These are phyloP conservation scores for Endocarpon pusillum DNA, from an alignment of 495 filamentous ascomycete genomes.

Conservation along the genomic window DNA sequence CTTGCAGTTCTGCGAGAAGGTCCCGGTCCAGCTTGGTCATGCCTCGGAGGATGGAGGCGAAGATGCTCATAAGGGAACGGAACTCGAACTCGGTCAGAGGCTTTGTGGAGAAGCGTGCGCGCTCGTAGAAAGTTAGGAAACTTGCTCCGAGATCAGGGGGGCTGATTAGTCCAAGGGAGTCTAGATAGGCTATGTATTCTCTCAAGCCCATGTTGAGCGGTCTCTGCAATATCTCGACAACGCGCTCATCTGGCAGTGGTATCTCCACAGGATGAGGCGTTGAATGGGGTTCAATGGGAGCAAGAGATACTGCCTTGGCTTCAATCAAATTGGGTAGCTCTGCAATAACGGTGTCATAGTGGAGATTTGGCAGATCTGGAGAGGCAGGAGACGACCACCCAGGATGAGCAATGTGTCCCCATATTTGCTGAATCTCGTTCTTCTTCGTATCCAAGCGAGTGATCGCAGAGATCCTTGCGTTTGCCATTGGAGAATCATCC, in stretches of 20 bases:
- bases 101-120: constrained; percentile 56
- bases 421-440: constrained; percentile 32
- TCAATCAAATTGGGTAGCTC: constrained; percentile 89
- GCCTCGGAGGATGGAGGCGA: constrained; percentile 59
- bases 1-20: constrained; percentile 25
- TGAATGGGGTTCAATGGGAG: constrained; percentile 39
- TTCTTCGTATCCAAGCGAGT: constrained; percentile 2
- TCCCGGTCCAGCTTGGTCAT: constrained; percentile 49
- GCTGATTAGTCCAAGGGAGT: constrained; percentile 43
- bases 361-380: constrained; percentile 55
- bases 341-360: constrained; percentile 62
- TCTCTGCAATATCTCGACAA: constrained; percentile 54
- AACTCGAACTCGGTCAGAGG: constrained; percentile 52
- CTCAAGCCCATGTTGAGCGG: constrained; percentile 58
- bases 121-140: constrained; percentile 67
- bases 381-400: constrained; percentile 77
- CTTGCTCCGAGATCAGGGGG: constrained; percentile 34
- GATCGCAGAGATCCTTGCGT: constrained; percentile 8
- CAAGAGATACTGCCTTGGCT: constrained; percentile 73
- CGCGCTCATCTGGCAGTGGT: constrained; percentile 36
- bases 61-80: constrained; percentile 67
- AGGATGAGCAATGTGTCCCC: constrained; percentile 68
- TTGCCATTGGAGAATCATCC: constrained; percentile 15
- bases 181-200: constrained; percentile 62
- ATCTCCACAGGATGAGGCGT: constrained; percentile 12